Percentiles rank a stretch among this genome's conserved stretches.
Evolutionary conservation across 1,139 yeast species (phyloP).

Genomic region (Diutina neorugosa): DNA sequence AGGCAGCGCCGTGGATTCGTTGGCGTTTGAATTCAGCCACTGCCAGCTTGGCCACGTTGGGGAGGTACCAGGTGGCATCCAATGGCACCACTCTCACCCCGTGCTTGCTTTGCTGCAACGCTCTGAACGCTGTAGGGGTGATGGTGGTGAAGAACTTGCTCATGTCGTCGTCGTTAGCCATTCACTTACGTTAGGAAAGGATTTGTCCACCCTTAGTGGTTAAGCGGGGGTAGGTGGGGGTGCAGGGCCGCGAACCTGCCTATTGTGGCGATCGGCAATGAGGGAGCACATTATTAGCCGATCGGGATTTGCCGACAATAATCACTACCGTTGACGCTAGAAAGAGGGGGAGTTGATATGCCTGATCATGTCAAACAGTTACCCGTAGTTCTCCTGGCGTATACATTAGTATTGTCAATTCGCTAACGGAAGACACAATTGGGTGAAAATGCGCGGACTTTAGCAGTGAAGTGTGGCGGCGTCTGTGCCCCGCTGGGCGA

Average conservation of each 20-base stretch:
- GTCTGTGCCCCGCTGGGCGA: not conserved
- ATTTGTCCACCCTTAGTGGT: not conserved
- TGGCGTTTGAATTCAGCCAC: slow-evolving; percentile 40
- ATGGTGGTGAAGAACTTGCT: slow-evolving; percentile 1
- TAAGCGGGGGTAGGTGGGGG: not conserved
- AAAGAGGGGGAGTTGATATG: too few relatives aligned
- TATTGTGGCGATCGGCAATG: not conserved
- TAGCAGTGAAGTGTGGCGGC: not conserved
- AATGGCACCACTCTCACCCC: slow-evolving; percentile 42
- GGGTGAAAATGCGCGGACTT: not conserved
- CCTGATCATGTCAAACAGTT: too few relatives aligned
- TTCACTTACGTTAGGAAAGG: not conserved
- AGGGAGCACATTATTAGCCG: not conserved
- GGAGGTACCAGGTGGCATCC: slow-evolving; percentile 92
- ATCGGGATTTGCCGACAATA: not conserved
- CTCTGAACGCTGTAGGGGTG: slow-evolving; percentile 2
- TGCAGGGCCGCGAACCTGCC: not conserved
- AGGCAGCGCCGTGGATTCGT: slow-evolving; percentile 58
- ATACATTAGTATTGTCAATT: too few relatives aligned
- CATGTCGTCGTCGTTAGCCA: not conserved
- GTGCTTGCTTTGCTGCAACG: not conserved
- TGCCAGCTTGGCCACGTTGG: slow-evolving; percentile 54
- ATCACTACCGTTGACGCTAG: too few relatives aligned
- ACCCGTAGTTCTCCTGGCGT: too few relatives aligned
- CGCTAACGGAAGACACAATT: too few relatives aligned